phyloP scores from a whole-genome alignment of 139 green algal species.

The Chlamydomonas applanata region DNA sequence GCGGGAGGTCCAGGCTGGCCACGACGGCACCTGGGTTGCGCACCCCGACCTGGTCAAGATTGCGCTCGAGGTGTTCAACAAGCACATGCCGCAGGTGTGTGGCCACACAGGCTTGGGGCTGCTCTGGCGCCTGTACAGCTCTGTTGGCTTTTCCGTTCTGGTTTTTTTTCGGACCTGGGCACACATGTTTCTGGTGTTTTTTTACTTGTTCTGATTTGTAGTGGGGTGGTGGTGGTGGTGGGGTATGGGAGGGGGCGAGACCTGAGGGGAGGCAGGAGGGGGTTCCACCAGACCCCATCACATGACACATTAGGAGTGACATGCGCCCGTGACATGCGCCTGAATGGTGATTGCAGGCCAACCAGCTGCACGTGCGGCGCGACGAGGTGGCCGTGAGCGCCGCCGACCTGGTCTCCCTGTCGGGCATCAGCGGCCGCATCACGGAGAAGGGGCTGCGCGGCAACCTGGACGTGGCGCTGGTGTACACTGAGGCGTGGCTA shows the following conservation, averaged over 20 bases:
- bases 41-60: constrained; percentile 76
- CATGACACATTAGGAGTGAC: constrained; percentile 66
- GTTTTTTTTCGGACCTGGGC: too few relatives aligned
- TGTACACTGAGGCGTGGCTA: constrained; percentile 88
- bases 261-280: too few relatives aligned
- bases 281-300: too few relatives aligned
- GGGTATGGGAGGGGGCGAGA: too few relatives aligned
- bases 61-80: constrained; percentile 64
- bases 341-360: constrained; percentile 50
- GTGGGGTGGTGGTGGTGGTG: too few relatives aligned
- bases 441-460: constrained; percentile 62
- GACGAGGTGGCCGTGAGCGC: constrained; percentile 60
- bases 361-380: constrained; percentile 68
- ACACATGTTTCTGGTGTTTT: too few relatives aligned
- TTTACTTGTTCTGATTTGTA: too few relatives aligned
- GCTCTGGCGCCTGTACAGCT: background rate
- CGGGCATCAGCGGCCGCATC: constrained; percentile 34
- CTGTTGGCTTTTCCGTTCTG: too few relatives aligned
- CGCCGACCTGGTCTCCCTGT: constrained; percentile 59
- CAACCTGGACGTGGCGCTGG: constrained; percentile 72
- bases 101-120: background rate
- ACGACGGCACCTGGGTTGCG: constrained; percentile 86
- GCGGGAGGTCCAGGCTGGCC: constrained; percentile 80
- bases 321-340: background rate
- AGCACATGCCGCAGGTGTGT: background rate